Percentiles rank a stretch among this genome's conserved stretches.
Evolutionary conservation across 805 yeast species (phyloP).

Genomic region (Priceomyces carsonii): DNA sequence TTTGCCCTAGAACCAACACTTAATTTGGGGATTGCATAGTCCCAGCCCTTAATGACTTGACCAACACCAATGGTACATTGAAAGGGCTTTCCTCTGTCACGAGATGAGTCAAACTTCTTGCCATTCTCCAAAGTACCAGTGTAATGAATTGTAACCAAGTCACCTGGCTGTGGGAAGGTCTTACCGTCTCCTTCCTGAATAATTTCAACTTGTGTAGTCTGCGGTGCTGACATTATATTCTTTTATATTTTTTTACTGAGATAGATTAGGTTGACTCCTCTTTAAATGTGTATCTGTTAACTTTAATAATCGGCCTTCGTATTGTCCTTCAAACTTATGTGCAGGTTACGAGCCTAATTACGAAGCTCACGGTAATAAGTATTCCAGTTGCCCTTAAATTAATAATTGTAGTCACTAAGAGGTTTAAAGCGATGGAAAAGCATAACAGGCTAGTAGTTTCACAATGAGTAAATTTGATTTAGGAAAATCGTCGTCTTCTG

Average conservation of each 20-base stretch:
- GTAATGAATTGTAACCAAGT: slow-evolving; percentile 90
- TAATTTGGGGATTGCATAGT: slow-evolving; percentile 87
- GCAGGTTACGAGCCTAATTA: too few relatives aligned
- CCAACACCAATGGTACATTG: slow-evolving; percentile 94
- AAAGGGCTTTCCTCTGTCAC: slow-evolving; percentile 95
- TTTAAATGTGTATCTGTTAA: too few relatives aligned
- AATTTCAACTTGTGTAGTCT: slow-evolving; percentile 42
- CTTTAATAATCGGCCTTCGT: too few relatives aligned
- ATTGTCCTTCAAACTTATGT: too few relatives aligned
- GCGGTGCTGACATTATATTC: slow-evolving; percentile 45
- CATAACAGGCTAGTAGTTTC: too few relatives aligned
- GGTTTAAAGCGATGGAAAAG: too few relatives aligned
- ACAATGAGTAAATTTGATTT: too few relatives aligned
- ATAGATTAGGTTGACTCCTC: too few relatives aligned
- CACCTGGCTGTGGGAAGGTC: slow-evolving; percentile 85
- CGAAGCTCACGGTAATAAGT: too few relatives aligned
- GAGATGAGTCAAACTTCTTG: slow-evolving; percentile 92
- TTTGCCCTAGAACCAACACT: slow-evolving; percentile 92
- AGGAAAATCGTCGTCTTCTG: slow-evolving; percentile 14
- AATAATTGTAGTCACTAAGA: too few relatives aligned
- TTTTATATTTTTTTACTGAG: too few relatives aligned
- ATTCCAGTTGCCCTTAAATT: too few relatives aligned
- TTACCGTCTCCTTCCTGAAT: slow-evolving; percentile 74
- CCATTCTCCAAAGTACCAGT: slow-evolving; percentile 95
- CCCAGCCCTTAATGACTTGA: slow-evolving; percentile 97